Base-by-base conservation (phyloP, 1,284 basidiomycete species). In the Ceratobasidium sp. region DNA sequence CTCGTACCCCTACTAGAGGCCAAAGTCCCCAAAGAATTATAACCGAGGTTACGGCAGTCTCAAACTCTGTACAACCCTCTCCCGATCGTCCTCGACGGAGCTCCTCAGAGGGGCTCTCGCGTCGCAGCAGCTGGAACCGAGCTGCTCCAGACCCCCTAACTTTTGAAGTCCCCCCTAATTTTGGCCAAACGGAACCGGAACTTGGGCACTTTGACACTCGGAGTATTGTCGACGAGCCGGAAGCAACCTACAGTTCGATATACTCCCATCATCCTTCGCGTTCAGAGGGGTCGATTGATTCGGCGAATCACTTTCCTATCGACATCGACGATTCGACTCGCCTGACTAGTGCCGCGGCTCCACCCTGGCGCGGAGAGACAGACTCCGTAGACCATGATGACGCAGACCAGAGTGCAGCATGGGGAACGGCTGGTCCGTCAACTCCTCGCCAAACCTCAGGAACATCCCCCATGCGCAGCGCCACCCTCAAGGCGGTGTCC, bases 401-500 rank as follows among this genome's bases (percentile, higher is more conserved):
- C 42, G 77, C 46, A 56, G 61, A 52, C 50, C 23, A 59, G 48
- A 71, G 26, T 73, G 62, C 69, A 5, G 54, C 42, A 33, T 73
- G 56, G 77, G 64, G 68, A 48, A 56, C 57, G 62, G 56, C 70
- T 61, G 46, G 46, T 9, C 57, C 70, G 61, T 66, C 73, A 9
- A 57, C 33, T 20, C 44, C 73, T 48, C 61, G 73, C 23, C 44
- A 61, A 42, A 54, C 61, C 23, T 42, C 46, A 10, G 57, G 44
- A 10, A 62, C 73, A 1, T 75, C 73, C 33, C 73, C 73, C n/a
- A 75, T 75, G 73, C 61, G 73, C 7, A 75, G 73, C 38, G 61
- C 73, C 17, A 75, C 70, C 38, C 70, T 74, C 54, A 74, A 78
- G 81, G 86, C 87, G 38, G 87, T 93, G 64, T 89, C 90, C 44